These are phyloP conservation scores for Leucaena leucocephala DNA, from an alignment of 306 rosid species.

Conservation along the genomic window DNA sequence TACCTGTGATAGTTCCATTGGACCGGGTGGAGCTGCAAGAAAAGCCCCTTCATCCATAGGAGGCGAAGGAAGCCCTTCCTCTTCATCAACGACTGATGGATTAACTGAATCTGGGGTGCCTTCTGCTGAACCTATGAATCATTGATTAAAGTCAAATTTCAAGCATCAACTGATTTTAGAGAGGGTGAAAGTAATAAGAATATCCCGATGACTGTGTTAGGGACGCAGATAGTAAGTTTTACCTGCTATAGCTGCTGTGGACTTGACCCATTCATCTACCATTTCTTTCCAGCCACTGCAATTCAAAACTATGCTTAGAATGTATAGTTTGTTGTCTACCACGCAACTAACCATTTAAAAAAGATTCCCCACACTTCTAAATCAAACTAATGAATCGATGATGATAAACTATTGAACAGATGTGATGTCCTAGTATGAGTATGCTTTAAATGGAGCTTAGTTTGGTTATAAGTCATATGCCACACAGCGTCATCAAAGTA, in stretches of 20 bases:
- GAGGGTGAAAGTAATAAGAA: background rate
- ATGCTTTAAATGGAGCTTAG: conserved; percentile 6
- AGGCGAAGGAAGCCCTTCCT: conserved; percentile 88
- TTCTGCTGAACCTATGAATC: conserved; percentile 54
- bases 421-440: background rate
- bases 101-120: conserved; percentile 74
- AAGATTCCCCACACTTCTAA: background rate
- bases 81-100: conserved; percentile 66
- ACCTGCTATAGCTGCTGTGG: conserved; percentile 53
- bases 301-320: conserved; percentile 36
- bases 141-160: conserved; percentile 13
- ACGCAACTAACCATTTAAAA: conserved; percentile 10
- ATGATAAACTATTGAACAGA: background rate
- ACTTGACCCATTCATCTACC: conserved; percentile 78
- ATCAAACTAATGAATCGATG: conserved; percentile 9
- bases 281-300: conserved; percentile 76
- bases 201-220: conserved; percentile 1
- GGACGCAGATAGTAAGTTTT: conserved; percentile 22
- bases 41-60: conserved; percentile 85
- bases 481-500: conserved; percentile 6
- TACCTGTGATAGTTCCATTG: conserved; percentile 90
- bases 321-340: conserved; percentile 2
- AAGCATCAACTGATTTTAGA: background rate
- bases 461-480: background rate
- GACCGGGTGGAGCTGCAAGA: conserved; percentile 58